phyloP scores from a whole-genome alignment of 2,329 filamentous ascomycete species.

The Hyphodiscus sp. region DNA sequence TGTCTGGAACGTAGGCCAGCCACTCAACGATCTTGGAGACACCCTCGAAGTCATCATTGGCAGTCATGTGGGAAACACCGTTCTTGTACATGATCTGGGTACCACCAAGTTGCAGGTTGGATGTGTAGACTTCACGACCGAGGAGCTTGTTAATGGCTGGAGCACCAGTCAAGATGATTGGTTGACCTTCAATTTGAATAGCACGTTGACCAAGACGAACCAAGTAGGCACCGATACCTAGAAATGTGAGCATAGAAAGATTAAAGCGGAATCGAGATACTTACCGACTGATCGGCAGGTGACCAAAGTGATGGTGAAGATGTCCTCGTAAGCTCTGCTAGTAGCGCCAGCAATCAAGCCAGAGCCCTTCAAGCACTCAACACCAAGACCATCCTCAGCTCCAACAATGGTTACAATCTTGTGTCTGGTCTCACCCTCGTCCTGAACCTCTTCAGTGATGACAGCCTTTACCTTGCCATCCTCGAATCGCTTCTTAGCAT shows the following conservation, averaged over 20 bases:
- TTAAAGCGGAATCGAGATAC: conserved; percentile 14
- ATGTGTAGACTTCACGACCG: conserved; percentile 96
- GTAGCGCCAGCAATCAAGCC: conserved; percentile 98
- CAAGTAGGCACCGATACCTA: conserved; percentile 93
- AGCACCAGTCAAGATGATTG: conserved; percentile 96
- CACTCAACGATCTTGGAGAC: conserved; percentile 97
- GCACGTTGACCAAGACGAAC: conserved; percentile 97
- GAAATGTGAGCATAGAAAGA: conserved; percentile 26
- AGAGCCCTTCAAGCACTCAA: conserved; percentile 93
- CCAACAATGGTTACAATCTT: conserved; percentile 93
- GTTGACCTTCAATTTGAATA: conserved; percentile 97
- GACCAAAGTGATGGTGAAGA: conserved; percentile 96
- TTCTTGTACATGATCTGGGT: conserved; percentile 99
- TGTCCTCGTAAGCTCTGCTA: conserved; percentile 94
- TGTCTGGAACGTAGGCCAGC: conserved; percentile 95
- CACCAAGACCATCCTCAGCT: conserved; percentile 91
- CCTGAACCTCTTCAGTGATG: conserved; percentile 79
- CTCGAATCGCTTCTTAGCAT: conserved; percentile 80
- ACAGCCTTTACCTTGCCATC: conserved; percentile 68
- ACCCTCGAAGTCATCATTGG: conserved; percentile 94
- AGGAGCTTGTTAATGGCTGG: conserved; percentile 97
- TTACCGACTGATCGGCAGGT: conserved; percentile 94
- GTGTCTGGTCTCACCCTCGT: conserved; percentile 84
- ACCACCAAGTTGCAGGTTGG: conserved; percentile 96
- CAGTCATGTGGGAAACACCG: conserved; percentile 98